These are phyloP conservation scores for Dendrobium chrysotoxum DNA, from an alignment of 106 monocot species.

Conservation along the genomic window DNA sequence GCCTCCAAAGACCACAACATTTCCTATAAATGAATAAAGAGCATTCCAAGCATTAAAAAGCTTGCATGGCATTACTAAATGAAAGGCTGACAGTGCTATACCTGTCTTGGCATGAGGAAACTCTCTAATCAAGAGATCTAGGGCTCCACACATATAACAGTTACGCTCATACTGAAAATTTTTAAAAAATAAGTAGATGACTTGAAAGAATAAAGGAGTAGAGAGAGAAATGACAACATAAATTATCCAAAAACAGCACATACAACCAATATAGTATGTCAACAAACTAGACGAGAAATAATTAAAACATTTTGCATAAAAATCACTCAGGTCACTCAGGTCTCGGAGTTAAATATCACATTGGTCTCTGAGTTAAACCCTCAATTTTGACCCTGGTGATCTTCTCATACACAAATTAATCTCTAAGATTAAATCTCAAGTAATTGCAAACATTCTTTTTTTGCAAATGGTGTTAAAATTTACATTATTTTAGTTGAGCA, in stretches of 20 bases:
- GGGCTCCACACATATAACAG: slow-evolving; percentile 9
- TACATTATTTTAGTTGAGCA: not conserved
- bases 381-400: not conserved
- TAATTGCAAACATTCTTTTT: not conserved
- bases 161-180: slow-evolving; percentile 1
- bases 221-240: not conserved
- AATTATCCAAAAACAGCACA: not conserved
- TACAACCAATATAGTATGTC: not conserved
- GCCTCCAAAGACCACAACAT: not conserved
- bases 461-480: not conserved
- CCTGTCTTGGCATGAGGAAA: slow-evolving; percentile 2
- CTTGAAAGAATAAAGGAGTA: not conserved
- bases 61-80: not conserved
- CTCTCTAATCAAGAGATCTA: slow-evolving; percentile 7
- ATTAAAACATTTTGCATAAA: slow-evolving; percentile 4
- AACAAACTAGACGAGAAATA: not conserved
- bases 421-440: not conserved
- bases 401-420: not conserved
- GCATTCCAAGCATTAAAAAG: not conserved
- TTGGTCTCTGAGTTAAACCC: not conserved
- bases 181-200: not conserved
- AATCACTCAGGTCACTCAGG: not conserved
- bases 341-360: not conserved
- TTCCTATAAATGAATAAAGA: slow-evolving; percentile 6
- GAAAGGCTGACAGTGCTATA: not conserved